Conservation (phyloP, 768 basidiomycete species). For the Floccularia luteovirens region DNA sequence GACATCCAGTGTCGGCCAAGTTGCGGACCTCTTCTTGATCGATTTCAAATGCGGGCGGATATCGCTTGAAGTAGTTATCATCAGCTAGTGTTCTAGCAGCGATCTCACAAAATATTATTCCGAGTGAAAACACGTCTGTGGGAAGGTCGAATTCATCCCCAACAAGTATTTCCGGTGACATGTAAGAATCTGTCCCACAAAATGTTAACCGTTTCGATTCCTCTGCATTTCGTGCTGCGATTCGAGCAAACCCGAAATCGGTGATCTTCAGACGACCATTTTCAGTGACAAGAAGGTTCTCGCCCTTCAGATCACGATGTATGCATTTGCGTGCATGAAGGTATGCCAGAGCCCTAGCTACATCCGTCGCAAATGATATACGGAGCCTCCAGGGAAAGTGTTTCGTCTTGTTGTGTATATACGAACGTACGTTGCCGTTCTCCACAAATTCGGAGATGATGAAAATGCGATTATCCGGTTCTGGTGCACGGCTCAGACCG, state of each 20-base stretch:
- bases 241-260: slow-evolving; percentile 97
- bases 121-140: slow-evolving; percentile 92
- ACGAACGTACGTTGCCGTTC: slow-evolving; percentile 83
- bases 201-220: slow-evolving; percentile 83
- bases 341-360: slow-evolving; percentile 92
- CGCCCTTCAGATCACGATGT: slow-evolving; percentile 91
- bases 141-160: slow-evolving; percentile 90
- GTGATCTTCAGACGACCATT: slow-evolving; percentile 96
- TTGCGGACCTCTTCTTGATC: slow-evolving; percentile 65
- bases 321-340: slow-evolving; percentile 91
- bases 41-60: slow-evolving; percentile 72
- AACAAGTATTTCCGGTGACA: slow-evolving; percentile 93
- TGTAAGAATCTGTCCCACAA: slow-evolving; percentile 89
- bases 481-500: slow-evolving; percentile 76
- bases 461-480: slow-evolving; percentile 79
- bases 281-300: slow-evolving; percentile 91
- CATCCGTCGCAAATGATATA: slow-evolving; percentile 91
- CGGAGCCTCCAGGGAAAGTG: slow-evolving; percentile 92
- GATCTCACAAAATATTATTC: slow-evolving; percentile 91
- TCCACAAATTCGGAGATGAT: slow-evolving; percentile 95
- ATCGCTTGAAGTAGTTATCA: slow-evolving; percentile 68
- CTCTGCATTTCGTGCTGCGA: slow-evolving; percentile 87
- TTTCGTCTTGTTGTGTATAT: slow-evolving; percentile 79
- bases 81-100: slow-evolving; percentile 80
- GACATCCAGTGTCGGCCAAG: slow-evolving; percentile 68